Conservation (phyloP, 1,284 basidiomycete genomes). For the Sporisorium exsertum region DNA sequence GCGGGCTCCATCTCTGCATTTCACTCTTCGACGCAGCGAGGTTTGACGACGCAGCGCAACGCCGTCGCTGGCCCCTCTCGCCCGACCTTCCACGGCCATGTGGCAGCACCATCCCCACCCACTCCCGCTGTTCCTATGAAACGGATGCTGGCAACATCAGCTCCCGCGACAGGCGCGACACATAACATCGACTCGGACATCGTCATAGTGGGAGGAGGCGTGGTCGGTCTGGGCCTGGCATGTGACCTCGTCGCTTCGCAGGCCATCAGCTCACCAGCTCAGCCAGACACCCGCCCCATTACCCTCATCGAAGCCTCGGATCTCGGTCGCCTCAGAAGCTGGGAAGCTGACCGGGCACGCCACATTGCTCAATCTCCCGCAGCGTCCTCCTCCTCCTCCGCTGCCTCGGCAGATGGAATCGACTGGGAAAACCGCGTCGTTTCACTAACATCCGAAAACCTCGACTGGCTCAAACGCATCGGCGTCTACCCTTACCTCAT, state of each 20-base stretch:
- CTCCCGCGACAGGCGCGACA: background rate
- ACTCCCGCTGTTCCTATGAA: background rate
- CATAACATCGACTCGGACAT: conserved; percentile 48
- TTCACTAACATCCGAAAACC: conserved; percentile 63
- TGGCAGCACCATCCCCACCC: background rate
- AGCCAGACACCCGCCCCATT: conserved; percentile 20
- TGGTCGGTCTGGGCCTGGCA: conserved; percentile 63
- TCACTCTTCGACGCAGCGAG: background rate
- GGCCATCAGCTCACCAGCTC: conserved; percentile 13
- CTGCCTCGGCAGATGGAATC: conserved; percentile 38
- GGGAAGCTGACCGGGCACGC: conserved; percentile 39
- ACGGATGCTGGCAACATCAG: conserved; percentile 15
- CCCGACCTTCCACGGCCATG: background rate
- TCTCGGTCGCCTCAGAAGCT: conserved; percentile 44
- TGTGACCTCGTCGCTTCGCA: conserved; percentile 44
- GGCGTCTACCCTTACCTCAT: conserved; percentile 58
- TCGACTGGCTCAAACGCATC: conserved; percentile 61
- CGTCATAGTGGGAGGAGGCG: conserved; percentile 66
- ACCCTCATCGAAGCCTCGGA: conserved; percentile 61
- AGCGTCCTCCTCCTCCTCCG: conserved; percentile 13
- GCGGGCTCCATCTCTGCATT: background rate
- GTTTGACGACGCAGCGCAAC: background rate
- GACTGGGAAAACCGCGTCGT: conserved; percentile 68
- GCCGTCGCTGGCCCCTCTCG: conserved; percentile 20
- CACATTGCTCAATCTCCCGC: conserved; percentile 10